Base-by-base conservation (phyloP, 108 stramenopile species). In the Stephanodiscus minutulus region DNA sequence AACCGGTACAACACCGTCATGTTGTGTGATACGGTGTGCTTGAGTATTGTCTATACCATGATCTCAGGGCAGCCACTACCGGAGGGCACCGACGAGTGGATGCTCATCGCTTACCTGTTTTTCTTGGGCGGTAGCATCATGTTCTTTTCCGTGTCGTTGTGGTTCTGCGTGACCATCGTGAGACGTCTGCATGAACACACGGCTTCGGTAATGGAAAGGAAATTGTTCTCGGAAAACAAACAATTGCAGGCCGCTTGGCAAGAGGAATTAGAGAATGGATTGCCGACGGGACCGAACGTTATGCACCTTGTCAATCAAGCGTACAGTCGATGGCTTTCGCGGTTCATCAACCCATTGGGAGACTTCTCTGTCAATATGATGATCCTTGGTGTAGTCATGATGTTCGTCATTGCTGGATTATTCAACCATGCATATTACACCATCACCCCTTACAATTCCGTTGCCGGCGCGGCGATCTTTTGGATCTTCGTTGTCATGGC, bases 1-100 rank as follows among this genome's bases (percentile, higher is more conserved):
- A 78, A 78, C 64, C 77, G 77, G 11, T 78, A 65, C 71, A 78
- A 78, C 31, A 78, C 56, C 12, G 60, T 78, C 29, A 78, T 78
- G 77, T 43, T 78, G 37, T 78, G 77, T 25, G 77, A 71, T 56
- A 70, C 77, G 10, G 77, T 78, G 13, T 72, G 77, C 55, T 9
- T 78, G 24, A 50, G 77, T 18, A 54, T 66, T 43, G 68, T 78
- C 61, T 70, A 72, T 25, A 28, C 57, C 9, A 18, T 78, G 7
- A 53, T 72, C 29, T 70, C 29, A 20, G 68, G 61, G 33, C 55
- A 66, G 18, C 25, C 25, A 31, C 70, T 57, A 43, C 77, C 77
- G 49, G 44, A 20, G 29, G 70, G 28, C 8, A 78, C 70, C n/a
- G 25, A 24, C 33, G 17, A 44, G 28, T 18, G 54, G n/a, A 28